Conservation (phyloP, 2,329 filamentous ascomycete species). For the Colletotrichum liaoningense region DNA sequence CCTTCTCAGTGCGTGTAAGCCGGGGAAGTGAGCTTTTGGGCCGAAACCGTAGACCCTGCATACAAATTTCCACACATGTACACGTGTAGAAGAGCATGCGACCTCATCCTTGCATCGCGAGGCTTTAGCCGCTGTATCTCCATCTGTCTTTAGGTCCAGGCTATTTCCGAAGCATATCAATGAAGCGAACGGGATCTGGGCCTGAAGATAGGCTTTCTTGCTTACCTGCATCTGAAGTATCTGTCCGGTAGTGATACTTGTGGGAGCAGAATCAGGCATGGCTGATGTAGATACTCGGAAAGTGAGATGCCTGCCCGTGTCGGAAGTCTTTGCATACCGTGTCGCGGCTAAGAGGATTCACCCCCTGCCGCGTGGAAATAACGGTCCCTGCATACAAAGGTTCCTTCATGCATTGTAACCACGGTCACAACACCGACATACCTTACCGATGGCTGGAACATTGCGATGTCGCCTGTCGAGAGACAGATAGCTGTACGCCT, state of each 20-base stretch:
- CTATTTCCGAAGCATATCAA: background rate
- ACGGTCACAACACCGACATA: background rate
- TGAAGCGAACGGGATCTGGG: background rate
- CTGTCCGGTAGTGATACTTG: background rate
- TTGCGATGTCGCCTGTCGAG: background rate
- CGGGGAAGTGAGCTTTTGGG: background rate
- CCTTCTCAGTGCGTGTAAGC: background rate
- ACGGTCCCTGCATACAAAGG: background rate
- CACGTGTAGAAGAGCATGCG: background rate
- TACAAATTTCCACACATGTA: background rate
- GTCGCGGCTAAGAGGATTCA: background rate
- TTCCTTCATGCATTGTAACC: background rate
- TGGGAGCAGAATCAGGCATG: background rate
- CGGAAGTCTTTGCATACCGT: background rate
- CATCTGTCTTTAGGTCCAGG: background rate
- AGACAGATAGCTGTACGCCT: background rate
- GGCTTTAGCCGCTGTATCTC: background rate
- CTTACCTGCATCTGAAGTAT: background rate
- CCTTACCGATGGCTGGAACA: background rate
- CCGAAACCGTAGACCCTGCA: background rate
- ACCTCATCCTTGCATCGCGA: background rate
- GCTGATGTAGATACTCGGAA: background rate
- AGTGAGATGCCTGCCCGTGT: background rate
- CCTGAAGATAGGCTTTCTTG: background rate
- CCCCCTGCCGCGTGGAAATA: background rate